Evolutionary conservation across 192 early-diverging fungal genomes (phyloP), one percentile per base, ranked within the genome.

Genomic region (Powellomyces hirtus): DNA sequence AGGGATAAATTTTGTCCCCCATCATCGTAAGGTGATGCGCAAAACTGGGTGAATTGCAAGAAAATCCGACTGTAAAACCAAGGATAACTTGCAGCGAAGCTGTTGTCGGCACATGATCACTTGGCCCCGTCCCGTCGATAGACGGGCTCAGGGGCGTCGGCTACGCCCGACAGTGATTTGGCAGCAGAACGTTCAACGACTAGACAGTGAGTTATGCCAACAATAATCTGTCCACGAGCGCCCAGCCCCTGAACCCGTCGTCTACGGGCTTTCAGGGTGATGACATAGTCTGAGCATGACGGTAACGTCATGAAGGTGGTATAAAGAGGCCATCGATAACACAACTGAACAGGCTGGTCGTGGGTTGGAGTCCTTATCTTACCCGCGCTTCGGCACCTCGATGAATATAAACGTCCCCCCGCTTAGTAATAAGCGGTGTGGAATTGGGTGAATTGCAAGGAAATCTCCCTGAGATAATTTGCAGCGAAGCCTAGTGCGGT

Each of bases 331-430:
- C 40, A 42, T 18, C 40, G 40, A 42, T 42, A 42, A 42, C 40
- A 42, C 66, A 4, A 44, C 56, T 62, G 66, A 68, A 68, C 66
- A 68, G 8, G 46, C 66, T 33, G 61, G 71, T 72, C 70, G 34
- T 73, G 71, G 50, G 71, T 74, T 74, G 71, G 71, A 72, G 71
- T 72, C 71, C 71, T 75, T 62, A 72, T 72, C 71, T 72, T 72
- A 72, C 73, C 62, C 71, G 66, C 42, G 37, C 59, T 66, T 73
- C 59, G 71, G 62, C 51, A 77, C 76, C 76, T 72, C 40, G 40
- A 42, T 42, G 40, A 42, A 42, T 18, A 42, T 42, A 42, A 42
- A 42, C 40, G 40, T 42, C 40, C 40, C 40, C 40, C 18, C 40
- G 18, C 40, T 42, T 42, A 18, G 40, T 42, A 18, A 42, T 18